Evolutionary conservation across 2,329 filamentous ascomycete genomes (phyloP).

Genomic region (Alternaria brassicicola): DNA sequence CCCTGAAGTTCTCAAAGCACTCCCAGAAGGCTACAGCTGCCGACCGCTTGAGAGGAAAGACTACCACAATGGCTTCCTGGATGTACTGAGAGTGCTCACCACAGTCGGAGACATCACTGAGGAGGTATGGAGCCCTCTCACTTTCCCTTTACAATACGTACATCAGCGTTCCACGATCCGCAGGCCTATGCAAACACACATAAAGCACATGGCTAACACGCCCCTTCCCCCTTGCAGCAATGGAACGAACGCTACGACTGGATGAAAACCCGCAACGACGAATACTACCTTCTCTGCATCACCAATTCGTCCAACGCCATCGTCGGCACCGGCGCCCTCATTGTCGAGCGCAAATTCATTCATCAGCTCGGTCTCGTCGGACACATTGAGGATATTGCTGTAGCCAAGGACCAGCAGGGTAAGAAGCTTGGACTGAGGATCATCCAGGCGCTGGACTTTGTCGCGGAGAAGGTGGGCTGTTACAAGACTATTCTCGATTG

Average conservation of each 20-base stretch:
- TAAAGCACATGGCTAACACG: not conserved
- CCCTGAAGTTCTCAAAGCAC: constrained; percentile 69
- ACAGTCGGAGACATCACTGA: constrained; percentile 86
- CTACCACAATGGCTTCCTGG: constrained; percentile 82
- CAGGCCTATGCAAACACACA: not conserved
- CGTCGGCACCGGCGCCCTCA: constrained; percentile 87
- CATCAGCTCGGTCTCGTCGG: constrained; percentile 83
- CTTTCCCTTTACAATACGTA: not conserved
- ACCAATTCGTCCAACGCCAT: constrained; percentile 73
- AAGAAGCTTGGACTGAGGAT: constrained; percentile 94
- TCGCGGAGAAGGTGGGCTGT: constrained; percentile 87
- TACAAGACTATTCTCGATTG: constrained; percentile 98
- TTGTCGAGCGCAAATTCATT: constrained; percentile 95
- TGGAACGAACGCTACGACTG: constrained; percentile 84
- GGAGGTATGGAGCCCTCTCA: constrained; percentile 52
- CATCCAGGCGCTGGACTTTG: constrained; percentile 89
- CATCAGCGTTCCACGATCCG: not conserved
- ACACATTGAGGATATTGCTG: constrained; percentile 97
- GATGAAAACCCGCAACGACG: constrained; percentile 74
- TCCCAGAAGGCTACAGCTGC: constrained; percentile 82
- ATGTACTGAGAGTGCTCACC: constrained; percentile 88
- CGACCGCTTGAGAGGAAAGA: constrained; percentile 80
- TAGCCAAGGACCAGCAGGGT: constrained; percentile 92
- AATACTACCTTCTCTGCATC: constrained; percentile 87
- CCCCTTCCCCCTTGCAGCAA: constrained; percentile 4